Evolutionary conservation across 1,139 yeast genomes (phyloP).

Genomic region (Nakaseomyces kungkrabaensis): DNA sequence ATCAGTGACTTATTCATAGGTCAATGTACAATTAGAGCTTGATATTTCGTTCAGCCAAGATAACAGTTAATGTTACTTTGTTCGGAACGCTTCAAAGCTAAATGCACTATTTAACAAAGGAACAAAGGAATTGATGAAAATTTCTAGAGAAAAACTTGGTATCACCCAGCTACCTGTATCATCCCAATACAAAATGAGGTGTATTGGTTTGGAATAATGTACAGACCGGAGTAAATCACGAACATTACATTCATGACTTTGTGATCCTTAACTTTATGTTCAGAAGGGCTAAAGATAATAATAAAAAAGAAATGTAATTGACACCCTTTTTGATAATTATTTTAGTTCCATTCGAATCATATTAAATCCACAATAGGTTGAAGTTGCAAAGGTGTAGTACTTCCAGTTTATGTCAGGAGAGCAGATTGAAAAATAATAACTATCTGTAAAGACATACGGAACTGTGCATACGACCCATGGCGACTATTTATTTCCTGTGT

Average conservation of each 20-base stretch:
- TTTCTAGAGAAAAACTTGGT: conserved; percentile 15
- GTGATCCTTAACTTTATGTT: conserved; percentile 9
- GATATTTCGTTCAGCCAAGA: too few species aligned
- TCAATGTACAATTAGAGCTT: too few species aligned
- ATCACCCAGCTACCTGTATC: conserved; percentile 27
- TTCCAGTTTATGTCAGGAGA: background rate
- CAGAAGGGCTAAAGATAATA: conserved; percentile 21
- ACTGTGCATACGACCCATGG: conserved; percentile 78
- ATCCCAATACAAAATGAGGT: conserved; percentile 14
- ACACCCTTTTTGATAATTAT: background rate
- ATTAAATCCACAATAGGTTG: background rate
- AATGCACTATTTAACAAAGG: too few species aligned
- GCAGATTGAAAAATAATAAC: background rate
- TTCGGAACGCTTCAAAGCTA: too few species aligned
- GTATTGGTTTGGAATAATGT: conserved; percentile 9
- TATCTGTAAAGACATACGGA: conserved; percentile 42
- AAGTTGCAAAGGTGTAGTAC: background rate
- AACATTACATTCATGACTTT: background rate
- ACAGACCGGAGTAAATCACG: conserved; percentile 24
- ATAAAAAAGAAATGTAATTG: conserved; percentile 7
- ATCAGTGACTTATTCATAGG: too few species aligned
- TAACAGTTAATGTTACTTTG: too few species aligned
- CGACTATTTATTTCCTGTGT: conserved; percentile 32
- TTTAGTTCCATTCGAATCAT: background rate
- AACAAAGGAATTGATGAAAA: background rate